Base-by-base conservation (phyloP, 352 stramenopile species). In the Phytophthora megakarya region DNA sequence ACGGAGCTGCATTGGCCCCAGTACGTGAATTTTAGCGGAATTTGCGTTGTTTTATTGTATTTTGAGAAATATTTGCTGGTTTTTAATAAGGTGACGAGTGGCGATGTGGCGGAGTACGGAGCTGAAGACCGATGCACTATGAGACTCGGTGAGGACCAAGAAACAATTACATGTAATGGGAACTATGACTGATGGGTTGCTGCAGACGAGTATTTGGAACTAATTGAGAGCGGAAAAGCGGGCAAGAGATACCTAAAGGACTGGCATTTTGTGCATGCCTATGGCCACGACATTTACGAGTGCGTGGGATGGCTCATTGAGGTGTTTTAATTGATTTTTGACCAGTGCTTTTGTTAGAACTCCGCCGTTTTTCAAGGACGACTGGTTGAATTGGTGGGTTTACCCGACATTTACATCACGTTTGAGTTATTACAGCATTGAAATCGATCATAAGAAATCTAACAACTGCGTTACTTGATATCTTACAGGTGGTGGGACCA, bases 341-440 rank as follows among this genome's bases (percentile, higher is more conserved):
- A 70, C 52, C 11, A 53, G 22, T 57, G 21, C 16, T 43, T 21
- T 68, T 39, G 16, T 11, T 35, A 95, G 79, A 16, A 97, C 88
- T 3, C 93, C 93, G 1, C 54, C 44, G 3, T 95, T 90, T 66
- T 98, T 98, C 61, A 56, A 75, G 40, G 85, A 97, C 22, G 92
- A 98, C 69, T 98, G 93, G 92, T 75, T 98, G 6, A 97, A 97
- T 49, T 96, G 87, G 89, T 97, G 64, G 44, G 26, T 52, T 38
- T 19, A 2, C n/a, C n/a, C n/a, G n/a, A n/a, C n/a, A n/a, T n/a
- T n/a, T n/a, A n/a, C n/a, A n/a, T n/a, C n/a, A n/a, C n/a, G n/a
- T n/a, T n/a, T n/a, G n/a, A n/a, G n/a, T n/a, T n/a, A n/a, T n/a
- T n/a, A n/a, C n/a, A n/a, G n/a, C n/a, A n/a, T n/a, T n/a, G n/a